Conservation (phyloP, 2,329 filamentous ascomycete species). For the Ophiobolus disseminans region DNA sequence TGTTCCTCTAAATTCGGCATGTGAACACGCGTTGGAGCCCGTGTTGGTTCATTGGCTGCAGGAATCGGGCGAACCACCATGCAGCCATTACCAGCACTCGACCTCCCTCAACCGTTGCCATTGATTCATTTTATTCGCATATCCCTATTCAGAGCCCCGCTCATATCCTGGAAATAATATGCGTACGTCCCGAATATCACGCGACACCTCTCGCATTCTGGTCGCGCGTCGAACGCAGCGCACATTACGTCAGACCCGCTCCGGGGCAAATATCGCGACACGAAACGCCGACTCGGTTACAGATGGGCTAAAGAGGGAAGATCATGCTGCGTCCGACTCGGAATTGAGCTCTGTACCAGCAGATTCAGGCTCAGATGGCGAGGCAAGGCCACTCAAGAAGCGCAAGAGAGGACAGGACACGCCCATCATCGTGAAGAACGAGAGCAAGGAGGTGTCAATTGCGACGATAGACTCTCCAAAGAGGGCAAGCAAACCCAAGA, state of each 20-base stretch:
- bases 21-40: constrained; percentile 4
- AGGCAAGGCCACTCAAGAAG: constrained; percentile 46
- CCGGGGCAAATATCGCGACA: constrained; percentile 28
- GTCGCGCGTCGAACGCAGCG: constrained; percentile 35
- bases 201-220: constrained; percentile 44
- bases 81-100: constrained; percentile 5
- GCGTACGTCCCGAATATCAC: constrained; percentile 49
- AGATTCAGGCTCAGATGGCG: constrained; percentile 32
- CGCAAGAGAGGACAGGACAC: constrained; percentile 54
- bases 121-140: background rate
- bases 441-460: constrained; percentile 26
- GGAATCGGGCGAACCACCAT: constrained; percentile 3
- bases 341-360: constrained; percentile 42
- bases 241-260: constrained; percentile 42
- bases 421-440: constrained; percentile 44
- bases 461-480: constrained; percentile 31
- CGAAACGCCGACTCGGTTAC: constrained; percentile 23
- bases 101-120: too few species aligned
- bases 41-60: constrained; percentile 3
- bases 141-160: too few species aligned
- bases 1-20: constrained; percentile 9
- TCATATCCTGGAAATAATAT: constrained; percentile 30
- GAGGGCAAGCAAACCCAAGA: constrained; percentile 35
- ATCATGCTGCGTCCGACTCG: constrained; percentile 30
- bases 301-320: constrained; percentile 15